These are phyloP conservation scores for Hippophae rhamnoides DNA, from an alignment of 306 rosid species.

Conservation along the genomic window DNA sequence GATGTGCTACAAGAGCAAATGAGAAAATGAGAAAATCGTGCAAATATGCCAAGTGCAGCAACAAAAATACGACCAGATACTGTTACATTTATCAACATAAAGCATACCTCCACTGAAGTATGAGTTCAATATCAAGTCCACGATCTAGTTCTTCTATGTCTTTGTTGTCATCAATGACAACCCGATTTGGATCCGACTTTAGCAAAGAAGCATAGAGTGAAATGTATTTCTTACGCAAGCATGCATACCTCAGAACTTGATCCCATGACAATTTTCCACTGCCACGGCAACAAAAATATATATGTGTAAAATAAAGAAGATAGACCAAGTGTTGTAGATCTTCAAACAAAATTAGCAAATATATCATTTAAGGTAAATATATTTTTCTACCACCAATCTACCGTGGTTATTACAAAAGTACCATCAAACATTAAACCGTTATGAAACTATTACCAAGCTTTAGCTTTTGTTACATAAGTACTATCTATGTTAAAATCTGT, in stretches of 20 bases:
- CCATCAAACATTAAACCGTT: no score
- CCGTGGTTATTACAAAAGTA: no score
- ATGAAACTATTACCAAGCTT: no score
- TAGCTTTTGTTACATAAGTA: no score
- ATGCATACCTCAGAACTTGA: slow-evolving; percentile 78
- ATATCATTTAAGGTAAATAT: no score
- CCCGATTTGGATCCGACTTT: slow-evolving; percentile 69
- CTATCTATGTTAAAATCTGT: no score
- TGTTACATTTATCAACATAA: background rate
- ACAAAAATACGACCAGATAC: no score
- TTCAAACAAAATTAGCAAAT: background rate
- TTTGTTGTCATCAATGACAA: slow-evolving; percentile 54
- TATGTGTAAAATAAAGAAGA: slow-evolving; percentile 5
- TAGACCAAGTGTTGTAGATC: background rate
- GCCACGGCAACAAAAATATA: slow-evolving; percentile 28
- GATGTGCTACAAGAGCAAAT: no score
- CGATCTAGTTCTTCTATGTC: slow-evolving; percentile 81
- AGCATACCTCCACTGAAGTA: slow-evolving; percentile 91
- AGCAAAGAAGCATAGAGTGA: slow-evolving; percentile 77
- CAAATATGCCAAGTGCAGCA: no score
- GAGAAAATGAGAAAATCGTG: no score
- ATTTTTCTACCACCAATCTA: no score
- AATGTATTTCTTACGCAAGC: slow-evolving; percentile 73
- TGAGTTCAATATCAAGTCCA: slow-evolving; percentile 79
- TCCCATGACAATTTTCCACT: slow-evolving; percentile 98